Conservation (phyloP, 176 grass and related monocot genomes). For the Rhynchospora pubera region DNA sequence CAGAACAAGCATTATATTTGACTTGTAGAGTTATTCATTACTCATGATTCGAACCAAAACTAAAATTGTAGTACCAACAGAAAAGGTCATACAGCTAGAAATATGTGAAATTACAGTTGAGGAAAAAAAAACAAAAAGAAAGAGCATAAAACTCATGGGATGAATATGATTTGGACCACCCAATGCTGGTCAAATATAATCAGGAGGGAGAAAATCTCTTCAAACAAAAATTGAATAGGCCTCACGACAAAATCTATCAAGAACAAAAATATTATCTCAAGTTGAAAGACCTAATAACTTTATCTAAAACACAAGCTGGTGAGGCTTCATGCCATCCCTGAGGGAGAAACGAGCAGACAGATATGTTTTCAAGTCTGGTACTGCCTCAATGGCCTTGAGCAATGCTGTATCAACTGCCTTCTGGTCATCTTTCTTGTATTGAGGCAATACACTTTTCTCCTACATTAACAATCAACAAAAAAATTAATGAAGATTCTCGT, state of each 20-base stretch:
- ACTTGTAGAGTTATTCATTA: not conserved
- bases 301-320: conserved; percentile 79
- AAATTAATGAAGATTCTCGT: conserved; percentile 43
- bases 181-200: not conserved
- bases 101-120: not conserved
- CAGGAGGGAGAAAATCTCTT: not conserved
- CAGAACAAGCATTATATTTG: not conserved
- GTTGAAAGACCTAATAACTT: not conserved
- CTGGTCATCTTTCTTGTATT: conserved; percentile 82
- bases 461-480: conserved; percentile 34
- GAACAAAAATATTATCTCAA: not conserved
- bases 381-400: conserved; percentile 61
- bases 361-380: conserved; percentile 72
- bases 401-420: conserved; percentile 51
- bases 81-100: not conserved
- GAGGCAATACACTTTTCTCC: conserved; percentile 38
- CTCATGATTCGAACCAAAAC: not conserved
- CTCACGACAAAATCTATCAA: not conserved
- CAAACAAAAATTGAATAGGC: not conserved
- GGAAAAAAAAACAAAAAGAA: not conserved
- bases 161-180: not conserved
- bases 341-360: conserved; percentile 64
- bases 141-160: not conserved
- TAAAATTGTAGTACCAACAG: not conserved
- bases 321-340: conserved; percentile 72